A percentile compares a stretch with the other conserved stretches of the same genome.
Conservation (phyloP, 768 basidiomycete genomes). For the Lactarius sp. region DNA sequence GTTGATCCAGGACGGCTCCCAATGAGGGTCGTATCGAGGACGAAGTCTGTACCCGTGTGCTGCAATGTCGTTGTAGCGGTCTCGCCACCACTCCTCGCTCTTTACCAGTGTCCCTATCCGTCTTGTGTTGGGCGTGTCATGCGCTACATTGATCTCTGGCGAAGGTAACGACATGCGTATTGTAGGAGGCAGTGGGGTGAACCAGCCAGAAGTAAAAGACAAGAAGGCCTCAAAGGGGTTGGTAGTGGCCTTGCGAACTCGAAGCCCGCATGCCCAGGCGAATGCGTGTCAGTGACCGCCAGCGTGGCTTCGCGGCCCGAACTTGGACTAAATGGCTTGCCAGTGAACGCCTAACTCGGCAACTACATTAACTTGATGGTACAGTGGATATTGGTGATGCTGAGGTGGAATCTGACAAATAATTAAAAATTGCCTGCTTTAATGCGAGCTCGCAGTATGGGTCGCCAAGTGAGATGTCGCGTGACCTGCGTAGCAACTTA, state of each 20-base stretch:
- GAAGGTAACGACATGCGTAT: background rate
- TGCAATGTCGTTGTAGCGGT: background rate
- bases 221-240: background rate
- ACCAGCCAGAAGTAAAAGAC: background rate
- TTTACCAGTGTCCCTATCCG: conserved; percentile 8
- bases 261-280: background rate
- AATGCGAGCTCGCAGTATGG: too few relatives aligned
- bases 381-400: too few relatives aligned
- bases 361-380: too few relatives aligned
- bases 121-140: background rate
- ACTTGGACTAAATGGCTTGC: too few relatives aligned
- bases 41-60: conserved; percentile 19
- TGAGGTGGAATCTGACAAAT: too few relatives aligned
- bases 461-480: too few relatives aligned
- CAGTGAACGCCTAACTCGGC: too few relatives aligned
- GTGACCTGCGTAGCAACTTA: too few relatives aligned
- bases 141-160: background rate
- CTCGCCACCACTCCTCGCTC: conserved; percentile 18
- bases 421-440: too few relatives aligned
- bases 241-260: background rate
- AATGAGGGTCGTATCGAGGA: conserved; percentile 16
- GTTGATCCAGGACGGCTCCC: conserved; percentile 14
- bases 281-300: too few relatives aligned
- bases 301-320: too few relatives aligned
- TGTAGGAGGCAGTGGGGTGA: too few relatives aligned